Base-by-base conservation (phyloP, 78 protist species). In the Dictyostelium firmibasis region DNA sequence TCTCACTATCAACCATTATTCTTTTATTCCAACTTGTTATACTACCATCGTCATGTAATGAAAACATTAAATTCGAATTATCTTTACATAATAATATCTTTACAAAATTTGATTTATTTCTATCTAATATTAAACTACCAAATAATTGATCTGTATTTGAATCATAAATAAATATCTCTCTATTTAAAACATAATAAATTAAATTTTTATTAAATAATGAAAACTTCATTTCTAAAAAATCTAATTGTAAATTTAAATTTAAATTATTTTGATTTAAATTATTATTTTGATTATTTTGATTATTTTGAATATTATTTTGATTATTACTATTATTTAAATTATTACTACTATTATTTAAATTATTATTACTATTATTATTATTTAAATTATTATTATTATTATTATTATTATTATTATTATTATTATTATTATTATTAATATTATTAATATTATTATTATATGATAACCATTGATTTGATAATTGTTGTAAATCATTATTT, bases 11-110 rank as follows among this genome's bases (percentile, higher is more conserved):
- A 14, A 13, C 31, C 7, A 64, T 64, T 27, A 64, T 64, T 64
- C 74, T n/a, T 64, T 64, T 64, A 64, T 64, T 81, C 94, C 94
- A 89, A 11, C 86, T 62, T 25, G 85, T 89, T 11, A 89, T 67
- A 25, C 67, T 44, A 14, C 91, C 86, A 64, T 91, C 95, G 11
- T 91, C 91, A 38, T 91, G 95, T 31, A 92, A 77, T 29, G 88
- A 47, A 72, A 92, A 92, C 91, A 92, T 92, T 67, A 85, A 25
- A 62, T 85, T 43, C 35, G 85, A 75, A 77, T 92, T 92, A 43
- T 92, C 95, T 9, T 81, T 75, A 82, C 95, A 62, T 2, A 92
- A 27, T 3, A 92, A 10, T 41, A 92, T 72, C 3, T 64, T 16
- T 23, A 33, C 18, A 47, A 92, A 92, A 16, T 62, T 77, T 7